Conservation (phyloP, 2,329 filamentous ascomycete genomes). For the Aspergillus ibericus region DNA sequence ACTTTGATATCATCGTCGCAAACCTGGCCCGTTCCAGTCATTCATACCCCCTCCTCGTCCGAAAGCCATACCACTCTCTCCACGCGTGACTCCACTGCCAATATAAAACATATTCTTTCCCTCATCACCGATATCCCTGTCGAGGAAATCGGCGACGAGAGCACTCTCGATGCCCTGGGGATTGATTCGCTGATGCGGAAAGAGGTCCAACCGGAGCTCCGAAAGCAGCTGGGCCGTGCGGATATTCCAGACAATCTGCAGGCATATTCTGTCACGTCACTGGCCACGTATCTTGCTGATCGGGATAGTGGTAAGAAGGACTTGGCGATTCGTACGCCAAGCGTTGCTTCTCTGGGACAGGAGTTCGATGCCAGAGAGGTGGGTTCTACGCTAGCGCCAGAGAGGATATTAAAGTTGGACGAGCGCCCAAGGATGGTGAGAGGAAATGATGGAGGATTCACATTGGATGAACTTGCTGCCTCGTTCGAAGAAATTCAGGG, state of each 20-base stretch:
- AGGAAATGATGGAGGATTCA: not conserved
- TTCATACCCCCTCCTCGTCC: not conserved
- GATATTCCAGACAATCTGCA: not conserved
- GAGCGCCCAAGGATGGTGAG: not conserved
- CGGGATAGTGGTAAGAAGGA: not conserved
- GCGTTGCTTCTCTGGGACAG: not conserved
- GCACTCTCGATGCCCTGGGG: slow-evolving; percentile 17
- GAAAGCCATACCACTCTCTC: not conserved
- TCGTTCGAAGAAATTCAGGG: not conserved
- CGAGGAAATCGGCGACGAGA: not conserved
- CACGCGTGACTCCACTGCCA: not conserved
- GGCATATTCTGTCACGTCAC: not conserved
- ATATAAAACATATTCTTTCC: not conserved
- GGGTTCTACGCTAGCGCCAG: not conserved
- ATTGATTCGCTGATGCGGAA: slow-evolving; percentile 25
- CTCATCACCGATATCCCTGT: not conserved
- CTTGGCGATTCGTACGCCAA: not conserved
- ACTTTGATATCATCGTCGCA: not conserved
- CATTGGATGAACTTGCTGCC: not conserved
- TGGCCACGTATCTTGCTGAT: not conserved
- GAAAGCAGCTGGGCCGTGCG: slow-evolving; percentile 4
- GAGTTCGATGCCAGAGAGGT: not conserved
- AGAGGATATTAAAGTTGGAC: not conserved
- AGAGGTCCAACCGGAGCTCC: slow-evolving; percentile 21
- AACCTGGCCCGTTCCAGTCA: not conserved